These are phyloP conservation scores for Cutaneotrichosporon cutaneum DNA, from an alignment of 1,284 basidiomycete species.

Conservation along the genomic window DNA sequence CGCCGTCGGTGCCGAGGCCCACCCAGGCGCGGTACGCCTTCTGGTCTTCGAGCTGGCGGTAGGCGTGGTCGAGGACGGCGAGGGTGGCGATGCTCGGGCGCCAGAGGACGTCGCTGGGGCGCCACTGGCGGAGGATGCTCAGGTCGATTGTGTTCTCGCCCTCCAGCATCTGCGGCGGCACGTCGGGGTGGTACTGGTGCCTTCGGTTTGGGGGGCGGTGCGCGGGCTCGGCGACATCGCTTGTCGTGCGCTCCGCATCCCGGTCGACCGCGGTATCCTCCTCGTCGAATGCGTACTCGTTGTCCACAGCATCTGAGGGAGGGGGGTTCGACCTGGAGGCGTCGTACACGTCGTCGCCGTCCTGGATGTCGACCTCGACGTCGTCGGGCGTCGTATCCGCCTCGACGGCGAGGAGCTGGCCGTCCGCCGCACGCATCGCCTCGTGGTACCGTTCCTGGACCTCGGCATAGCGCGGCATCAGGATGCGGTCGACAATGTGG, in stretches of 20 bases:
- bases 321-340: neutral
- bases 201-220: slow-evolving; percentile 38
- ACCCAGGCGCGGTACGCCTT: slow-evolving; percentile 26
- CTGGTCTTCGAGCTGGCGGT: slow-evolving; percentile 38
- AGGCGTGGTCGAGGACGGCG: slow-evolving; percentile 38
- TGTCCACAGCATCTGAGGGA: neutral
- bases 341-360: slow-evolving; percentile 1
- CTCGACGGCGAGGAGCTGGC: slow-evolving; percentile 54
- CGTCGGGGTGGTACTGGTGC: slow-evolving; percentile 15
- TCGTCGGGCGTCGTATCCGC: slow-evolving; percentile 19
- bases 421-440: slow-evolving; percentile 24
- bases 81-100: slow-evolving; percentile 36
- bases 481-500: slow-evolving; percentile 74
- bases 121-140: slow-evolving; percentile 35
- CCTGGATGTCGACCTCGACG: slow-evolving; percentile 15
- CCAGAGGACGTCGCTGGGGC: slow-evolving; percentile 47
- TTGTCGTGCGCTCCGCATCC: neutral
- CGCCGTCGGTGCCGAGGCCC: slow-evolving; percentile 30
- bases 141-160: slow-evolving; percentile 8
- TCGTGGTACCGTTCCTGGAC: slow-evolving; percentile 26
- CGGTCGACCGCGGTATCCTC: neutral
- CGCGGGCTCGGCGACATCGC: slow-evolving; percentile 20
- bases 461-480: slow-evolving; percentile 63
- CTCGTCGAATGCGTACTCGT: neutral
- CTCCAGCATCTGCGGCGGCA: neutral